Base-by-base conservation (phyloP, 352 stramenopile genomes). In the Halophytophthora batemanensis region DNA sequence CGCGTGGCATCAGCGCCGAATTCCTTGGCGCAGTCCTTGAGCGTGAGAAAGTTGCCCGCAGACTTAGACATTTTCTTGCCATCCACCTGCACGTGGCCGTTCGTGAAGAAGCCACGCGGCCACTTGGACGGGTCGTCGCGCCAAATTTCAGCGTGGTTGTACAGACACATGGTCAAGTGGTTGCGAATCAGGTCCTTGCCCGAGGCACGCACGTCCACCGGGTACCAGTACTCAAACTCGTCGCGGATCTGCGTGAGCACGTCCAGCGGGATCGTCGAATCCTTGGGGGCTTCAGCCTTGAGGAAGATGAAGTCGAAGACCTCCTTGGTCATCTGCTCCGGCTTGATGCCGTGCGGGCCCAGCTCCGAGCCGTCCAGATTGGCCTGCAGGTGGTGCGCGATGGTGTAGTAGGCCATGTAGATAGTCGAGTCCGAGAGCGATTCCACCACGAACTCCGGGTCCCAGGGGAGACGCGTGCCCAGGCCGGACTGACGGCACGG, bases 341-440 rank as follows among this genome's bases (percentile, higher is more conserved):
- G 61, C 55, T 76, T 82, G 58, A 96, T 92, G 40, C 77, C 79
- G 57, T 90, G 74, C 19, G 91, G 95, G 28, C 93, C 94, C 28
- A 87, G 80, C 43, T 86, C 68, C 17, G 89, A 93, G 25, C 96
- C 97, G 62, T 99, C 92, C 23, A 99, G 60, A 78, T 98, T 98
- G 63, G 66, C 63, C 61, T 99, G 97, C 51, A 99, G 74, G 65
- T 98, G 82, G 78, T 99, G 96, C 5, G 96, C 92, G 57, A 99
- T 98, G 10, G 97, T 99, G 72, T 99, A 99, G 75, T 99, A 99
- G 23, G 98, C 96, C 98, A 99, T 99, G 82, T 99, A 99, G 59
- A 99, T 99, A 15, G 98, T 99, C 73, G 91, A 98, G 70, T 99
- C 98, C 23, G 96, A 99, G 29, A 99, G 87, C 39, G 90, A 99